A percentile compares a stretch with the other conserved stretches of the same genome.
Evolutionary conservation across 176 grass and related monocot genomes (phyloP).

Genomic region (Poa annua): DNA sequence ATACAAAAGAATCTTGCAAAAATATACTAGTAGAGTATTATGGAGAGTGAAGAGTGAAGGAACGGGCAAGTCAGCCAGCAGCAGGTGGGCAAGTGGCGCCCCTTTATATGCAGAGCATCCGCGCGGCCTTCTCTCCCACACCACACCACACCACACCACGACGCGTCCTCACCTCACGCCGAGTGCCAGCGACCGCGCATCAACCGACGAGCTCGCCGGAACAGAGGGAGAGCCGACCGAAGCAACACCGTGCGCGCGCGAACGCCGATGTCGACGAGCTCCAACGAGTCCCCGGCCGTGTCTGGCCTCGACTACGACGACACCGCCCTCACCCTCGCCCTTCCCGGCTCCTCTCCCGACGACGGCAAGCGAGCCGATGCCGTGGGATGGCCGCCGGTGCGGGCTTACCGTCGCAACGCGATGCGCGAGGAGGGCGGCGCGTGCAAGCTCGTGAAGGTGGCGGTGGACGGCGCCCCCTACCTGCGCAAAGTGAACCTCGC

Average conservation of each 20-base stretch:
- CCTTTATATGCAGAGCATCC: conserved; percentile 57
- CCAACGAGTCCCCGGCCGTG: conserved; percentile 48
- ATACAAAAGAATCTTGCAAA: too few species aligned
- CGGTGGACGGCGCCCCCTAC: conserved; percentile 87
- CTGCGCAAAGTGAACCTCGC: conserved; percentile 83
- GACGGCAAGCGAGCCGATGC: conserved; percentile 54
- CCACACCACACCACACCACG: conserved; percentile 24
- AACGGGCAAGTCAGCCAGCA: conserved; percentile 33
- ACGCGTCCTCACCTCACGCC: neutral
- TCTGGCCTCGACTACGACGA: conserved; percentile 77
- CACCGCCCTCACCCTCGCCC: conserved; percentile 68
- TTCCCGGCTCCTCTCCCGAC: conserved; percentile 50
- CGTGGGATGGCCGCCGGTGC: conserved; percentile 96
- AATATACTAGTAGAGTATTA: too few species aligned
- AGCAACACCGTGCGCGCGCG: neutral
- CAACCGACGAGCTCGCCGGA: neutral
- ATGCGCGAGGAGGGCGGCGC: conserved; percentile 50
- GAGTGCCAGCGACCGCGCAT: conserved; percentile 36
- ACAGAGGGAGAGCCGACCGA: neutral
- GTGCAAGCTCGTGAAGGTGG: conserved; percentile 71
- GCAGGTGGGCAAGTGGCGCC: conserved; percentile 23
- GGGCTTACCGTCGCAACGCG: conserved; percentile 78
- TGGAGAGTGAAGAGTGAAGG: conserved; percentile 1
- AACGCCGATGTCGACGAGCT: conserved; percentile 35
- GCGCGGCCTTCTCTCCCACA: neutral